These are phyloP conservation scores for Phlegmacium glaucopus DNA, from an alignment of 768 basidiomycete genomes.

Conservation along the genomic window DNA sequence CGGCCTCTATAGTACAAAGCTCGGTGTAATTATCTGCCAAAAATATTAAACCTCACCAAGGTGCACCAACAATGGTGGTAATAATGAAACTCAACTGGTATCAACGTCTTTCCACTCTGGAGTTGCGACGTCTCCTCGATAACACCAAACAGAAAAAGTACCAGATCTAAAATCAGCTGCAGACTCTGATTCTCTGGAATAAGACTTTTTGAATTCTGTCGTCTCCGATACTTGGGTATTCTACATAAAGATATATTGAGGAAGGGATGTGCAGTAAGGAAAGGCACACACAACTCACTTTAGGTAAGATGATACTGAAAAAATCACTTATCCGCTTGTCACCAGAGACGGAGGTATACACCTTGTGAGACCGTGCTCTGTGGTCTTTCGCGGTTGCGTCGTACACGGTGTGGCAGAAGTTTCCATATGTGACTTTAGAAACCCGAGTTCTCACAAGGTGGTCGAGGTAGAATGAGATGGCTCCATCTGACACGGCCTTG, in stretches of 20 bases:
- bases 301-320: constrained; percentile 41
- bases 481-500: constrained; percentile 54
- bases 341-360: constrained; percentile 35
- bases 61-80: neutral
- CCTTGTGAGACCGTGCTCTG: constrained; percentile 24
- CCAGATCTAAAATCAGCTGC: constrained; percentile 18
- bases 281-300: constrained; percentile 25
- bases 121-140: constrained; percentile 18
- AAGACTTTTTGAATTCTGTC: constrained; percentile 40
- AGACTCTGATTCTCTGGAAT: constrained; percentile 24
- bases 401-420: constrained; percentile 32
- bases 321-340: constrained; percentile 33
- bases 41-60: neutral
- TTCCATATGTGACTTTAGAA: constrained; percentile 46
- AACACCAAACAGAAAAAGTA: constrained; percentile 21
- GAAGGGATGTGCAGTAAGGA: neutral
- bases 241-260: constrained; percentile 21
- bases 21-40: constrained; percentile 24
- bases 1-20: constrained; percentile 25
- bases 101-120: constrained; percentile 29
- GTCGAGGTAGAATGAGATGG: constrained; percentile 39
- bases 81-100: constrained; percentile 13
- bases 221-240: constrained; percentile 42
- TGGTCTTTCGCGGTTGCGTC: constrained; percentile 39
- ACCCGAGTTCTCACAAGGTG: constrained; percentile 47